phyloP scores from a whole-genome alignment of 225 moss, liverwort and hornwort genomes.

The Sphagnum contortum region DNA sequence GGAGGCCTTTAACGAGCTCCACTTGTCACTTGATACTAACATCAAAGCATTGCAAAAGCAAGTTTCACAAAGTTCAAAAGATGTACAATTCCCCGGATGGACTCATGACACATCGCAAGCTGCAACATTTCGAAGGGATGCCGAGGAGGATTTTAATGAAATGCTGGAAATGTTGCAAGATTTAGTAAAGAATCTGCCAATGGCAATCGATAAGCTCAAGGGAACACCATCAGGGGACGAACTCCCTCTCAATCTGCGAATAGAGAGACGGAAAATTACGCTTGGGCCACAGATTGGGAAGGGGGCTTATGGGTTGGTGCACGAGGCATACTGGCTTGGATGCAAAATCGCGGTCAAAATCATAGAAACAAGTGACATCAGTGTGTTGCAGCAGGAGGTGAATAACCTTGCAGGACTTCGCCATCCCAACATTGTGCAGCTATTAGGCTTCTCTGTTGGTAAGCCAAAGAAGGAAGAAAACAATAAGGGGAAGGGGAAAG shows the following conservation, averaged over 20 bases:
- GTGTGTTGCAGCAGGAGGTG: background rate
- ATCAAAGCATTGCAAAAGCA: constrained; percentile 1
- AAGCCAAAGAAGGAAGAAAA: too few relatives aligned
- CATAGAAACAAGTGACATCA: background rate
- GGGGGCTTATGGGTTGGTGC: constrained; percentile 2
- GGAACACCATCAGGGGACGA: background rate
- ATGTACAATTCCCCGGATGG: background rate
- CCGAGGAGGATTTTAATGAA: background rate
- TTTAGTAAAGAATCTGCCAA: background rate
- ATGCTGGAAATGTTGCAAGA: background rate
- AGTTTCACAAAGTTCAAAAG: too few relatives aligned
- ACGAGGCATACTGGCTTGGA: background rate
- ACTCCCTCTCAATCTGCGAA: background rate
- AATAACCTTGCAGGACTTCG: background rate
- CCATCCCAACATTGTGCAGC: constrained; percentile 5
- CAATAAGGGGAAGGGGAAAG: too few relatives aligned
- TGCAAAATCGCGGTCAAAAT: constrained; percentile 1
- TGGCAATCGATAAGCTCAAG: background rate
- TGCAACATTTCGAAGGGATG: background rate
- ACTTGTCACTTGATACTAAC: too few relatives aligned
- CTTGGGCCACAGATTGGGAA: background rate
- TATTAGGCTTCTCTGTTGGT: background rate
- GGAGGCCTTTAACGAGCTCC: background rate
- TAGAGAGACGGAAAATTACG: background rate
- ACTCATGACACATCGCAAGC: background rate